Conservation (phyloP, 805 yeast genomes). For the Suhomyces xylopsoci region DNA sequence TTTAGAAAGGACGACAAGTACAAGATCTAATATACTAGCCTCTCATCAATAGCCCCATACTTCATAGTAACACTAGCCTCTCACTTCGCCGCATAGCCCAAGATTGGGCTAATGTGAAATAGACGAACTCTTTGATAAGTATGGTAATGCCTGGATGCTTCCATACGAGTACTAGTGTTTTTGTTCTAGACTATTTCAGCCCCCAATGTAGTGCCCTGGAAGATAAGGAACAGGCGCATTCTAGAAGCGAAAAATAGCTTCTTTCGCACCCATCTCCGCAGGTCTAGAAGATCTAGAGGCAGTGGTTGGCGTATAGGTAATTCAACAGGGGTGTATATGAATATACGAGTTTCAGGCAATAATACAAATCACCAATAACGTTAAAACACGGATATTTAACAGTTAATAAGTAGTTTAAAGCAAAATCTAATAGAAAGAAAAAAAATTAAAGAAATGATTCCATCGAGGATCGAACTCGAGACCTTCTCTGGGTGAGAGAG, state of each 20-base stretch:
- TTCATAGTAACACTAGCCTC: background rate
- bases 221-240: background rate
- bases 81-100: background rate
- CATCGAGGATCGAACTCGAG: slow-evolving; percentile 22
- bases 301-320: background rate
- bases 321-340: background rate
- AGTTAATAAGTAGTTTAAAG: no score
- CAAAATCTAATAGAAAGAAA: no score
- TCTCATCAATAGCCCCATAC: background rate
- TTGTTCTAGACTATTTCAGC: background rate
- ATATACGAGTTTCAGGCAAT: background rate
- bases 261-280: background rate
- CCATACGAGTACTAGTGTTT: background rate
- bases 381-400: no score
- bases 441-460: slow-evolving; percentile 10
- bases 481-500: slow-evolving; percentile 19
- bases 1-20: slow-evolving; percentile 3
- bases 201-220: background rate
- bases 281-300: background rate
- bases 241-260: background rate
- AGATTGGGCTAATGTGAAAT: background rate
- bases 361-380: no score
- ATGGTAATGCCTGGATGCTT: no score
- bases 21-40: background rate
- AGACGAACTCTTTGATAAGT: background rate